phyloP scores from a whole-genome alignment of 2,329 filamentous ascomycete species.

The Colletotrichum viniferum region DNA sequence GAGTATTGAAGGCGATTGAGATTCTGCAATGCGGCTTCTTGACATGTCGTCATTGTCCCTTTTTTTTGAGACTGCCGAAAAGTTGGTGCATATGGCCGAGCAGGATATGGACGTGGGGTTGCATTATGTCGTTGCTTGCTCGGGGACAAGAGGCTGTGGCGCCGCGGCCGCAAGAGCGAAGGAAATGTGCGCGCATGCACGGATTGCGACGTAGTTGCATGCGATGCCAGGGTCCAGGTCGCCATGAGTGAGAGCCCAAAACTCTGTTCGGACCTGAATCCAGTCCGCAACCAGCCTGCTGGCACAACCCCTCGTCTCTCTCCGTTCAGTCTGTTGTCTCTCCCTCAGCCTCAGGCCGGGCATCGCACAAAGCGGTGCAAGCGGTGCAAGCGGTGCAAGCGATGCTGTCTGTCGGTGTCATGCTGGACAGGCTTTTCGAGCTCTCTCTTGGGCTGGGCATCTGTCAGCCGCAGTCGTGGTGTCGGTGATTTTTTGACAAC shows the following conservation, averaged over 20 bases:
- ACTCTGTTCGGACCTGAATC: background rate
- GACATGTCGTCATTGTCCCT: background rate
- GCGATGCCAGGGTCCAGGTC: background rate
- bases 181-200: background rate
- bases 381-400: background rate
- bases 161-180: background rate
- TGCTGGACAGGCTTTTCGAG: background rate
- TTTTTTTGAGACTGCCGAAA: background rate
- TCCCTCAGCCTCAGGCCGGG: background rate
- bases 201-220: background rate
- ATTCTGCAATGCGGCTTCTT: background rate
- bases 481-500: constrained; percentile 9
- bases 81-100: background rate
- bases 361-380: background rate
- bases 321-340: background rate
- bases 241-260: constrained; percentile 1
- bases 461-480: background rate
- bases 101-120: background rate
- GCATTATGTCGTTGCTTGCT: background rate
- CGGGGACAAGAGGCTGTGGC: constrained; percentile 2
- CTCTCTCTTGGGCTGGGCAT: background rate
- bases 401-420: background rate
- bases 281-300: background rate
- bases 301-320: background rate
- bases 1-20: background rate